Evolutionary conservation across 805 yeast genomes (phyloP).

Genomic region (Yarrowia deformans): DNA sequence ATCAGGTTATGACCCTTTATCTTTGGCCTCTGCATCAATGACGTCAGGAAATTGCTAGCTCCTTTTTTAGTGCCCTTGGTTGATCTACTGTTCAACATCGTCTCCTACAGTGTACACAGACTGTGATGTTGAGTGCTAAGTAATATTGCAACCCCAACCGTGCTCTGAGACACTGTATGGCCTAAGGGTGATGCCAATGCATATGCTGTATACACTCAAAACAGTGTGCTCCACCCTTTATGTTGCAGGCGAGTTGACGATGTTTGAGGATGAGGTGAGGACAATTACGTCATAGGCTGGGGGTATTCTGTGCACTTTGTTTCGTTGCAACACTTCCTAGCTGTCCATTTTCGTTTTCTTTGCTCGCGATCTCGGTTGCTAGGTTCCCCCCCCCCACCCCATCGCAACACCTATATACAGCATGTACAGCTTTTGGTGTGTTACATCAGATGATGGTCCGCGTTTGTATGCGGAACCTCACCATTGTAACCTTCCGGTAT

Average conservation of each 20-base stretch:
- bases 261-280: not conserved
- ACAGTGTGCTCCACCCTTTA: too few species aligned
- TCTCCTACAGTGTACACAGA: too few species aligned
- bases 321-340: not conserved
- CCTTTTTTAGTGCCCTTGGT: too few species aligned
- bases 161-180: not conserved
- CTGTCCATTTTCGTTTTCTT: not conserved
- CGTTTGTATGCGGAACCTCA: not conserved
- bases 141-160: not conserved
- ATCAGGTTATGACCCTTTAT: not conserved
- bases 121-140: not conserved
- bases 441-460: slow-evolving; percentile 1
- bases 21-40: too few species aligned
- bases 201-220: slow-evolving; percentile 9
- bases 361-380: not conserved
- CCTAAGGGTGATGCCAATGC: not conserved
- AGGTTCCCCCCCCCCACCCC: not conserved
- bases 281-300: not conserved
- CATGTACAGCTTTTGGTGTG: slow-evolving; percentile 3
- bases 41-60: too few species aligned
- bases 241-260: not conserved
- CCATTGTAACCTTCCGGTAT: too few species aligned
- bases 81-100: too few species aligned
- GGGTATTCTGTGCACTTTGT: not conserved
- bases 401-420: not conserved